Base-by-base conservation (phyloP, 805 yeast species). In the Komagataella populi region DNA sequence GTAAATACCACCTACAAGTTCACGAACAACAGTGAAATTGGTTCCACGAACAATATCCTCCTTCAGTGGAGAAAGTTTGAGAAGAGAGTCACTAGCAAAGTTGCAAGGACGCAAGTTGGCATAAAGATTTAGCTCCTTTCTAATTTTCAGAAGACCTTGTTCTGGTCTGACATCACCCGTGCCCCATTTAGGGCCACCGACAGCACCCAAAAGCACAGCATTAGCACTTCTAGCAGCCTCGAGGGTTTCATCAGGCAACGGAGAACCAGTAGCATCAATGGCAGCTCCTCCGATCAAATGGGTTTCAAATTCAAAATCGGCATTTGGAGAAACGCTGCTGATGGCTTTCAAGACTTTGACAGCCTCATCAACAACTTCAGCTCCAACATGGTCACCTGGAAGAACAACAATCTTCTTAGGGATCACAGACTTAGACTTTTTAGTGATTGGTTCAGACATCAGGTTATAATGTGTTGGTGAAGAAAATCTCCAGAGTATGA, bases 101-200 rank as follows among this genome's bases (percentile, higher is more conserved):
- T 83, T 86, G 70, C 98, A 91, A 48, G 99, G 99, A 68, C 99
- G 84, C 69, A 93, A 78, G 70, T 93, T 93, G 53, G 99, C 99
- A 67, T 93, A 93, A 58, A 93, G 74, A 66, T 84, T 86, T 64
- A 93, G 78, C 67, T 89, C 98, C 69, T 93, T 93, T 70, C 99
- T 81, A 67, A 93, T 91, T 72, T 90, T 79, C 57, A 93, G 77
- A 58, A 93, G 77, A 54, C 99, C 99, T 70, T 88, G 98, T 68
- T 93, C 99, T 50, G 99, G 99, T 72, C 99, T 83, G 48, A 91
- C 98, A 10, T 76, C 63, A 49, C 97, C 97, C 23, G 97, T 87
- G 44, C 98, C 98, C 99, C 99, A 93, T 71, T 93, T 93, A 55
- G 99, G 99, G 39, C 99, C 99, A 56, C 99, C 99, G 39, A 93